phyloP scores from a whole-genome alignment of 148 eudicot genomes.

The Camellia japonica region DNA sequence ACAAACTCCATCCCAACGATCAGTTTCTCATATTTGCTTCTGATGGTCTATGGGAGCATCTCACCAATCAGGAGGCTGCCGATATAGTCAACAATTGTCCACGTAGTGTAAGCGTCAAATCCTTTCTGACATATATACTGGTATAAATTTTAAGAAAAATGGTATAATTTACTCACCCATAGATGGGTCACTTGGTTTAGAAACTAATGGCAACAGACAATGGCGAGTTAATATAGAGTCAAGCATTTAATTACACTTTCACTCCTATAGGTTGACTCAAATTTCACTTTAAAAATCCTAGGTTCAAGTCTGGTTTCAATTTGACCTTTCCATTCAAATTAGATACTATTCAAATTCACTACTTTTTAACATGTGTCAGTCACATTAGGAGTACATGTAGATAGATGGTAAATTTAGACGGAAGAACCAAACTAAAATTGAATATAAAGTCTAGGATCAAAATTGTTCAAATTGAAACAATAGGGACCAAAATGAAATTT shows the following conservation, averaged over 20 bases:
- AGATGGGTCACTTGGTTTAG: neutral
- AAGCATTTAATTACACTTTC: neutral
- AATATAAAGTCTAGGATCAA: too few species aligned
- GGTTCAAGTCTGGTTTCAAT: too few species aligned
- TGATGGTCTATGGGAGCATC: constrained; percentile 93
- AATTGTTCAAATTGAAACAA: too few species aligned
- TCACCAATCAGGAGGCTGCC: constrained; percentile 79
- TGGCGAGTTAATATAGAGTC: neutral
- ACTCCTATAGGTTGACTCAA: too few species aligned
- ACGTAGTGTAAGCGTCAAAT: constrained; percentile 50
- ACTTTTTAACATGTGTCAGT: too few species aligned
- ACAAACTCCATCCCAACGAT: constrained; percentile 59
- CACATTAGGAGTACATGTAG: too few species aligned
- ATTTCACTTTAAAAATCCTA: too few species aligned
- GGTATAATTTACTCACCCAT: neutral
- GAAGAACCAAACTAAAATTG: too few species aligned
- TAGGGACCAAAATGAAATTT: too few species aligned
- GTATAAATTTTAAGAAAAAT: neutral
- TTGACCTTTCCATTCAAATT: too few species aligned
- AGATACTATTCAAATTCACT: too few species aligned
- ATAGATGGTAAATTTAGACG: too few species aligned
- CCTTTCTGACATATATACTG: neutral
- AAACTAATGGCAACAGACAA: neutral
- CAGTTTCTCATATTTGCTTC: constrained; percentile 82
- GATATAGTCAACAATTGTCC: constrained; percentile 54